Base-by-base conservation (phyloP, 768 basidiomycete species). In the Asterophora parasitica region DNA sequence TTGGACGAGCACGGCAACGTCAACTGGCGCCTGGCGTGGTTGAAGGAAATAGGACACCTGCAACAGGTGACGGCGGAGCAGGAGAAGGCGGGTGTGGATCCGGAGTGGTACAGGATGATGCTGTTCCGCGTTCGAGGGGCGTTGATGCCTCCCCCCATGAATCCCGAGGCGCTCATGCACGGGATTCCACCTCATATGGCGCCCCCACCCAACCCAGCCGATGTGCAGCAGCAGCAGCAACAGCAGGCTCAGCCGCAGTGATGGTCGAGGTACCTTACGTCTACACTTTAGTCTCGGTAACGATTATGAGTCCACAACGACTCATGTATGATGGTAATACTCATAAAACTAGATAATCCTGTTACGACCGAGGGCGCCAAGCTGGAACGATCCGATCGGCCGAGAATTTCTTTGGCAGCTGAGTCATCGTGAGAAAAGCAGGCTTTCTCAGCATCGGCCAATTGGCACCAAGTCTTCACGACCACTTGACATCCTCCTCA, bases 91-190 rank as follows among this genome's bases (percentile, higher is more conserved):
- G 85, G 84, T 26, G 83, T 77, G 2, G 87, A 88, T 42, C 81
- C 80, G 37, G 89, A 92, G 52, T 92, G 89, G 89, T 92, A 83
- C 58, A 71, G 84, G 53, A 83, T 87, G 79, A 91, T 92, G 88
- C 61, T 90, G 7, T 74, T 87, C 59, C 80, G 86, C n/a, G 81
- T 91, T 35, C 74, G 89, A 46, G 75, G 74, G 36, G 84, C 84
- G 13, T 71, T 90, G 53, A 80, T 89, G 78, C 79, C 72, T 43
- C 70, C 68, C 4, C 74, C 75, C 4, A 72, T 77, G 65, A 76
- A 75, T 50, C 75, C 77, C 20, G 75, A 75, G 50, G 71, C 60
- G 8, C 55, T 75, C 50, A 72, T 76, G 65, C 75, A 75, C 55
- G 70, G 67, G 15, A 73, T 71, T 60, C 68, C 69, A 7, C 61